Percentiles rank a stretch among this genome's conserved stretches.
Conservation (phyloP, 768 basidiomycete genomes). For the Boletus coccyginus region DNA sequence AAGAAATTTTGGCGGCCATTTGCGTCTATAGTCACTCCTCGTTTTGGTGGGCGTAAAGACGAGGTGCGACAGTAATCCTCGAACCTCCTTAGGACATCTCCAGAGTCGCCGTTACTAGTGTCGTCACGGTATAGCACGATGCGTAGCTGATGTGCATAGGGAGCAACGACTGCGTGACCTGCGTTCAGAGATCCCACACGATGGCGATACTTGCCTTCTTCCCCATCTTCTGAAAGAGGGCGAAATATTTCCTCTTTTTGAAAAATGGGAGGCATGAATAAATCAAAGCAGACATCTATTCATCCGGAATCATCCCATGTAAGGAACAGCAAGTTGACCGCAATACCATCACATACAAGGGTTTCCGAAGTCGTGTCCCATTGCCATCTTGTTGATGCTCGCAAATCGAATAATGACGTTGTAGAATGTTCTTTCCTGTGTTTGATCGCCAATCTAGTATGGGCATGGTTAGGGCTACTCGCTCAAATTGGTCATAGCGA, state of each 20-base stretch:
- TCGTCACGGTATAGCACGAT: constrained; percentile 48
- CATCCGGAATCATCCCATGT: not conserved
- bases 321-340: constrained; percentile 7
- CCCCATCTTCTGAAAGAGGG: constrained; percentile 36
- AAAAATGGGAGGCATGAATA: constrained; percentile 60
- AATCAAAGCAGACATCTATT: constrained; percentile 67
- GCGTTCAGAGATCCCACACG: constrained; percentile 57
- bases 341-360: constrained; percentile 48
- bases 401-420: constrained; percentile 54
- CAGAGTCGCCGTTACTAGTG: constrained; percentile 33
- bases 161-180: constrained; percentile 58
- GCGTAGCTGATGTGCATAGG: constrained; percentile 71
- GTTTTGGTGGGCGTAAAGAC: constrained; percentile 38
- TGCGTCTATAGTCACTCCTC: constrained; percentile 48
- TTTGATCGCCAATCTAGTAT: constrained; percentile 54
- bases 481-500: not conserved
- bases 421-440: constrained; percentile 46
- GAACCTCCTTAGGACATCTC: constrained; percentile 47
- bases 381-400: constrained; percentile 57
- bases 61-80: constrained; percentile 50
- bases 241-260: constrained; percentile 61
- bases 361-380: constrained; percentile 57
- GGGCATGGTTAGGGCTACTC: not conserved
- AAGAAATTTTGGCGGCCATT: constrained; percentile 49
- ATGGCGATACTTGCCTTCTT: constrained; percentile 42